These are phyloP conservation scores for Eucalyptus cladocalyx DNA, from an alignment of 345 rosid genomes.

Conservation along the genomic window DNA sequence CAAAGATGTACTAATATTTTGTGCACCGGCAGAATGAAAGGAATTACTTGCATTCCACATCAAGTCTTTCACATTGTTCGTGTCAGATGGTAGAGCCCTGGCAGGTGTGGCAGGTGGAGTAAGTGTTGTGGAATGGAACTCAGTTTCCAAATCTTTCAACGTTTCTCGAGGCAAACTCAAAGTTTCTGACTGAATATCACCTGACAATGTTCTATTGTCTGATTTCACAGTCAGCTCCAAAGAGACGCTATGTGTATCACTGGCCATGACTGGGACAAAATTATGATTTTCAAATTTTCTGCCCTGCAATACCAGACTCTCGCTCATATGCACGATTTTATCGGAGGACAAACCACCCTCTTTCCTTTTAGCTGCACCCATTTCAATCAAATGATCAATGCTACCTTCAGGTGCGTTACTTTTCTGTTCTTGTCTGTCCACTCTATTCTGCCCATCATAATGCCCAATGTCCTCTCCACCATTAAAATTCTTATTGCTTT, in stretches of 20 bases:
- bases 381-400: not conserved
- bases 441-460: not conserved
- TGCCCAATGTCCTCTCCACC: not conserved
- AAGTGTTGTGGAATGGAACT: not conserved
- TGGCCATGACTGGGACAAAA: not conserved
- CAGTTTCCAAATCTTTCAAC: not conserved
- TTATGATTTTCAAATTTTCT: not conserved
- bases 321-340: not conserved
- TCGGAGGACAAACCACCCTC: not conserved
- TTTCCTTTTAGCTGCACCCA: conserved; percentile 4
- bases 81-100: not conserved
- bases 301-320: not conserved
- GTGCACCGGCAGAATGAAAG: not conserved
- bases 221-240: conserved; percentile 6
- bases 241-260: not conserved
- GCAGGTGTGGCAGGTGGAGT: not conserved
- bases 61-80: not conserved
- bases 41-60: conserved; percentile 12
- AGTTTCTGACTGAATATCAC: not conserved
- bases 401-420: not conserved
- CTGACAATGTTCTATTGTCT: not conserved
- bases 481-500: conserved; percentile 1
- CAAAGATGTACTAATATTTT: not conserved
- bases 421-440: not conserved
- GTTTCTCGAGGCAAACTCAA: not conserved